Evolutionary conservation across 768 basidiomycete species (phyloP), one percentile per base, ranked within the genome.

Genomic region (Amanita exitialis): DNA sequence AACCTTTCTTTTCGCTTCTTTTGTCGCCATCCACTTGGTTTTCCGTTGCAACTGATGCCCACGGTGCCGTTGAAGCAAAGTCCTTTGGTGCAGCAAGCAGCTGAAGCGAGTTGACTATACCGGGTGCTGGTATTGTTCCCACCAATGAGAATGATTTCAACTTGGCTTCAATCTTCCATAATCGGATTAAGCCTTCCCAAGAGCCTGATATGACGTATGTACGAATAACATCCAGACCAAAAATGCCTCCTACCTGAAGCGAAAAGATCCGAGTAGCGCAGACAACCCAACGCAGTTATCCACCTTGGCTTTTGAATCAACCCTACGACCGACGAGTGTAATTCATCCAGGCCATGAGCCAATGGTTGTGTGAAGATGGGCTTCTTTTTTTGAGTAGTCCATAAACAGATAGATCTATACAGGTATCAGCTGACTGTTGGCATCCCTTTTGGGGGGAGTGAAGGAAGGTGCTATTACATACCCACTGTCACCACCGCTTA

Each of bases 401-500:
- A 99, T 3, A 99, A 75, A 54, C 79, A 88, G 61, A 99, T 83
- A n/a, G 93, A 86, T 0, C 94, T 93, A 39, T n/a, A 46, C 2
- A 25, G 20, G 41, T 18, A 51, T 16, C 37, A 51, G 44, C 27
- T 36, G n/a, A 44, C 28, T 32, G 32, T 32, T 32, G 36, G 13
- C 39, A 35, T 6, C 28, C 51, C 49, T 20, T 38, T 27, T 12
- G 1, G 32, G 6, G 4, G 32, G 1, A 30, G 9, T 30, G n/a
- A 30, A 4, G 32, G 7, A 28, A 51, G 39, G 34, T 25, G 18
- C 49, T 21, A 28, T 46, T 6, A 78, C 86, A 54, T 64, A 93
- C 93, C 95, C 96, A 61, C 89, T 94, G 64, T 99, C 94, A 3
- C 96, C 96, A 1, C 95, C 95, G 56, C 83, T 94, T 34, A 98